Evolutionary conservation across 306 rosid species (phyloP), one percentile per base, ranked within the genome.

Genomic region (Cucumis cinereus): DNA sequence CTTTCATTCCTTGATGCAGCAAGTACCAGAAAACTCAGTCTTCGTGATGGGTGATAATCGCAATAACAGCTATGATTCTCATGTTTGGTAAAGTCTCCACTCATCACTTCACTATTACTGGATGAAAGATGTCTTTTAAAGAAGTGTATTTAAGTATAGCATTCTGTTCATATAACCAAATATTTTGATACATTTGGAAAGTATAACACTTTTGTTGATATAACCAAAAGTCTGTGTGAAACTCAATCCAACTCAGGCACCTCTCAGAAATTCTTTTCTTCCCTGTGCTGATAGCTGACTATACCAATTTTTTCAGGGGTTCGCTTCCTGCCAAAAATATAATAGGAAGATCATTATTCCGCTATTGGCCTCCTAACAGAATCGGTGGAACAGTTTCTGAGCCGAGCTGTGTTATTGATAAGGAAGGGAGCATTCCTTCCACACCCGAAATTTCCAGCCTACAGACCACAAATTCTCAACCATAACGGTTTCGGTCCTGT

Each of bases 11-110:
- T 56, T 50, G 8, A 79, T 69, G 80, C 86, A 95, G 99, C 88
- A 82, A 47, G 98, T 95, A 43, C 98, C 99, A 6, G 89, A 95
- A 72, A 87, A 89, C 71, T 83, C 84, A 4, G 96, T 95, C 10
- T 94, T 95, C 80, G 99, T 92, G 84, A 95, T 95, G 99, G 99
- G 98, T 40, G 99, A 95, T 84, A 95, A 95, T 84, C 92, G 99
- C 79, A 95, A 95, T 74, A 95, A 95, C 87, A 92, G 99, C 88
- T 92, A 95, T 3, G 99, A 95, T 75, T 95, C 99, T 24, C 99
- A 92, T 77, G 95, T 92, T 68, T 95, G 99, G 99, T 95, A 52
- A 73, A 64, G 70, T 5, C 54, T 63, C 19, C 74, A 53, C 55
- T 70, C 66, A 84, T 38, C 74, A 70, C 43, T 23, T 28, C 50